Percentiles rank a stretch among this genome's conserved stretches.
Conservation (phyloP, 1,139 yeast genomes). For the Candida smagusa region DNA sequence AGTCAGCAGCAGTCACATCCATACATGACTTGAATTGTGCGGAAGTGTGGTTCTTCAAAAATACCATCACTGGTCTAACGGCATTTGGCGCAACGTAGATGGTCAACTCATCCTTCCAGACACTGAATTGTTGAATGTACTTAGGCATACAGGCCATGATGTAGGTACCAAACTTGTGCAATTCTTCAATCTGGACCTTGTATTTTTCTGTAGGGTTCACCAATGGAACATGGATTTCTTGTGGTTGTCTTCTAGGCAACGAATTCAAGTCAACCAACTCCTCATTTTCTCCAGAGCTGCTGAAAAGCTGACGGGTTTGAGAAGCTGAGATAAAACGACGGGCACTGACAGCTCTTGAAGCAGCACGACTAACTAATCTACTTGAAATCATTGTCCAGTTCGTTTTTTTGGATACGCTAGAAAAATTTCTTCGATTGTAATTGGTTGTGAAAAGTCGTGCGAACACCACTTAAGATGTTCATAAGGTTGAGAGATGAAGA, state of each 20-base stretch:
- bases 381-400: constrained; percentile 1
- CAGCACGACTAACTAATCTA: constrained; percentile 2
- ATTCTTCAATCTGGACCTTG: constrained; percentile 64
- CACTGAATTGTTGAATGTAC: constrained; percentile 77
- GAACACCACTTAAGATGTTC: background rate
- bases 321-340: constrained; percentile 6
- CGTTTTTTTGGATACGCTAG: constrained; percentile 1
- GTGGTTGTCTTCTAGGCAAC: constrained; percentile 39
- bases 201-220: constrained; percentile 79
- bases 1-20: constrained; percentile 87
- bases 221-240: constrained; percentile 50
- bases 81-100: constrained; percentile 76
- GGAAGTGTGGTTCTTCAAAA: constrained; percentile 75
- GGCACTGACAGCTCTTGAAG: constrained; percentile 1
- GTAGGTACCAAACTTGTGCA: constrained; percentile 82
- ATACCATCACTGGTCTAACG: constrained; percentile 63
- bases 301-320: constrained; percentile 4
- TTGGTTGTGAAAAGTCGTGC: constrained; percentile 6
- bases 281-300: constrained; percentile 13
- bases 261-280: constrained; percentile 36
- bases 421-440: constrained; percentile 7
- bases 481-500: background rate
- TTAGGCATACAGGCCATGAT: constrained; percentile 78
- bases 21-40: constrained; percentile 75
- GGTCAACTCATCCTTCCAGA: constrained; percentile 88